Percentiles rank a stretch among this genome's conserved stretches.
Conservation (phyloP, 129 eudicot species). For the Deinandra increscens region DNA sequence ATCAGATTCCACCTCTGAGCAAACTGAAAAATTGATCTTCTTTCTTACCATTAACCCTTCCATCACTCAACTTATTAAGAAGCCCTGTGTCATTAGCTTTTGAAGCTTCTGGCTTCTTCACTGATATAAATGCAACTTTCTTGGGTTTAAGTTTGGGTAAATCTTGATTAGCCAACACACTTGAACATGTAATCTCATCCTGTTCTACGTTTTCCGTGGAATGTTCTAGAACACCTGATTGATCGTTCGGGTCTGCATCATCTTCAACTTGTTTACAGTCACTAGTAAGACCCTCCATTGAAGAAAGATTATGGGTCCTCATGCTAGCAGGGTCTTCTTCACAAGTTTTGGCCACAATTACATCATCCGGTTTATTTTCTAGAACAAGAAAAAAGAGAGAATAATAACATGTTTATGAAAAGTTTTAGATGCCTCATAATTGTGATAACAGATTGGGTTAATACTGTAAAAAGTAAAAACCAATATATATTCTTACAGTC, state of each 20-base stretch:
- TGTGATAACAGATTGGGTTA: too few species aligned
- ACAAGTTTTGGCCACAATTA: slow-evolving; percentile 3
- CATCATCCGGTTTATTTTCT: slow-evolving; percentile 34
- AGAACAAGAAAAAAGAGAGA: background rate
- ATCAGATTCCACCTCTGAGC: slow-evolving; percentile 42
- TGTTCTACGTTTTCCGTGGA: background rate
- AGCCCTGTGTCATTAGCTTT: slow-evolving; percentile 22
- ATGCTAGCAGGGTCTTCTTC: slow-evolving; percentile 24
- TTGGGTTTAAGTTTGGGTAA: slow-evolving; percentile 21
- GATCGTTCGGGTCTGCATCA: slow-evolving; percentile 11
- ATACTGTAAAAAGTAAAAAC: too few species aligned
- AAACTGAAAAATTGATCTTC: slow-evolving; percentile 50
- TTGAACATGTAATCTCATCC: slow-evolving; percentile 23
- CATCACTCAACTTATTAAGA: slow-evolving; percentile 28
- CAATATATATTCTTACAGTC: too few species aligned
- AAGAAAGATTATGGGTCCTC: slow-evolving; percentile 17
- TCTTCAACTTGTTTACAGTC: slow-evolving; percentile 26
- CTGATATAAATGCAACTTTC: slow-evolving; percentile 71
- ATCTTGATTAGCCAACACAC: slow-evolving; percentile 19
- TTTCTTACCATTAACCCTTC: slow-evolving; percentile 22
- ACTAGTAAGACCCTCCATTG: slow-evolving; percentile 17
- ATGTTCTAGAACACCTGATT: slow-evolving; percentile 14
- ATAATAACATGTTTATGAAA: background rate
- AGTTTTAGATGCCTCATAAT: background rate
- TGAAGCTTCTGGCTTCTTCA: slow-evolving; percentile 49